phyloP scores from a whole-genome alignment of 2,329 filamentous ascomycete genomes.

The Colletotrichum sp. region DNA sequence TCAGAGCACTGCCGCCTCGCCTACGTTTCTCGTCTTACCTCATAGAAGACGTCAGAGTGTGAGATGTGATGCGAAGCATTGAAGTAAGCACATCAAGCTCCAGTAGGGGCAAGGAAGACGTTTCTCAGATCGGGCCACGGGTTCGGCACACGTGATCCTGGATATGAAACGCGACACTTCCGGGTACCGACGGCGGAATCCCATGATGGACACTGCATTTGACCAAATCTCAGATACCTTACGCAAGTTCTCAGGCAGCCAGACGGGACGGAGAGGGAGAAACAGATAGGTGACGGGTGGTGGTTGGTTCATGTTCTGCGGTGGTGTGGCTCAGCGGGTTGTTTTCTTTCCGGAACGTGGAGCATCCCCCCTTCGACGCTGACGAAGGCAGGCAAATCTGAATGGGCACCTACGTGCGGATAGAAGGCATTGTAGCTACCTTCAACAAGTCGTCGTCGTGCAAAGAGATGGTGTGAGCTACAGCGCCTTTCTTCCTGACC shows the following conservation, averaged over 20 bases:
- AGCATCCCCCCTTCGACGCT: background rate
- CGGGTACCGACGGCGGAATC: slow-evolving; percentile 3
- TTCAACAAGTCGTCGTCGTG: background rate
- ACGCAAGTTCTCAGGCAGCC: background rate
- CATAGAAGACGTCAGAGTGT: background rate
- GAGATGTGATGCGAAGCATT: background rate
- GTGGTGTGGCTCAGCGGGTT: slow-evolving; percentile 17
- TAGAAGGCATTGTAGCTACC: background rate
- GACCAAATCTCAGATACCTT: background rate
- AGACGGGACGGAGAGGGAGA: background rate
- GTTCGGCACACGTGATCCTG: slow-evolving; percentile 9
- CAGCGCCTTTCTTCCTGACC: background rate
- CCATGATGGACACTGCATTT: background rate
- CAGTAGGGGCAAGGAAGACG: background rate
- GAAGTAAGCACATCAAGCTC: background rate
- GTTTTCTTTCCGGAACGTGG: slow-evolving; percentile 9
- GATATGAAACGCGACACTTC: slow-evolving; percentile 15
- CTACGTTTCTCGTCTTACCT: background rate
- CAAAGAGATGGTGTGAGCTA: background rate
- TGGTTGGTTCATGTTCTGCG: slow-evolving; percentile 12
- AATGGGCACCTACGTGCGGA: background rate
- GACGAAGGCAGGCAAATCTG: background rate
- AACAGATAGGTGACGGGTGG: background rate
- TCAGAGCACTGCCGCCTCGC: background rate
- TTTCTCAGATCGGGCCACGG: background rate